Evolutionary conservation across 108 stramenopile species (phyloP), one percentile per base, ranked within the genome.

Genomic region (Nitzschia inconspicua): DNA sequence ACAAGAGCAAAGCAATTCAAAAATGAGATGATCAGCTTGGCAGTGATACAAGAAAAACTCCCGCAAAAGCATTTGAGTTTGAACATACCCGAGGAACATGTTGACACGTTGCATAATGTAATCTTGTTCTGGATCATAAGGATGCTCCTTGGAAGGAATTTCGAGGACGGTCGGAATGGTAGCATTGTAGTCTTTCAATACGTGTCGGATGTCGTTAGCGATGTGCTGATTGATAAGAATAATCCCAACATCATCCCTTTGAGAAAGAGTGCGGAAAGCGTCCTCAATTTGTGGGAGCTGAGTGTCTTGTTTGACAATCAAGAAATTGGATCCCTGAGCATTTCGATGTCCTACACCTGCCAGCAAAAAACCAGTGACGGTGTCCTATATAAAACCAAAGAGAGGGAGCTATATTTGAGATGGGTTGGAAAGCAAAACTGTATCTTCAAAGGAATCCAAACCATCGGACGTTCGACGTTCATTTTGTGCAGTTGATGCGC

Each of bases 31-130:
- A n/a, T n/a, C n/a, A n/a, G n/a, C n/a, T n/a, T n/a, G n/a, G n/a
- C n/a, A n/a, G n/a, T n/a, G n/a, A n/a, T n/a, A n/a, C n/a, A n/a
- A n/a, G n/a, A n/a, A n/a, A n/a, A n/a, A n/a, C n/a, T n/a, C n/a
- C n/a, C n/a, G n/a, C n/a, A n/a, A n/a, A n/a, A n/a, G n/a, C n/a
- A n/a, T n/a, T n/a, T n/a, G n/a, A n/a, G n/a, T n/a, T n/a, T n/a
- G n/a, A n/a, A n/a, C n/a, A n/a, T n/a, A n/a, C 41, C 89, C 89
- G 23, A 97, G 84, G 73, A 93, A 93, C 89, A 96, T 88, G 73
- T 95, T 95, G 65, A 98, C 96, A 53, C 96, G 82, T 80, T 97
- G 96, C 95, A 98, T 97, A 64, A 98, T 97, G 72, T 93, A 96
- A 85, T 98, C 98, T 77, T 98, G 94, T 66, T 91, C 86, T 4